These are phyloP conservation scores for Hirsutella minnesotensis DNA, from an alignment of 2,329 filamentous ascomycete species.

Conservation along the genomic window DNA sequence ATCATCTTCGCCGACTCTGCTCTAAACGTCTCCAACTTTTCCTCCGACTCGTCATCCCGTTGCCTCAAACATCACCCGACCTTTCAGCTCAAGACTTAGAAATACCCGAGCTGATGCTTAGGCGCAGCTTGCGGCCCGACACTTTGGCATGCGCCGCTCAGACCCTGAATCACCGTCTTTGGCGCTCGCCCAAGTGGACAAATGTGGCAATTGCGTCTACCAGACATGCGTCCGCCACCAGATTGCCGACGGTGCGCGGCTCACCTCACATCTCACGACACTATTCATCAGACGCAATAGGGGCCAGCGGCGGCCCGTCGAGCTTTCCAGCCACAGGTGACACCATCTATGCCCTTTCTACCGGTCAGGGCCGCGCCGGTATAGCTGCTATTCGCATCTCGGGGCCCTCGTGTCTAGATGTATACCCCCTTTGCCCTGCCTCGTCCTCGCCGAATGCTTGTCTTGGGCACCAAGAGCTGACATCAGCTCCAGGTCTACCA, in stretches of 20 bases:
- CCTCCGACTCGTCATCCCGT: too few species aligned
- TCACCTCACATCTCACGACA: background rate
- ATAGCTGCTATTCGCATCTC: slow-evolving; percentile 87
- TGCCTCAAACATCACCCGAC: too few species aligned
- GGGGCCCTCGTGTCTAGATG: slow-evolving; percentile 60
- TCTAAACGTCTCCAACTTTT: too few species aligned
- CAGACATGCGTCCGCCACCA: background rate
- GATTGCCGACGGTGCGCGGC: background rate
- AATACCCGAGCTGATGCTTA: slow-evolving; percentile 4
- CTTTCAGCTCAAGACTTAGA: too few species aligned
- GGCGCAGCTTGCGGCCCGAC: slow-evolving; percentile 2
- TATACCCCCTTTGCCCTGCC: slow-evolving; percentile 20
- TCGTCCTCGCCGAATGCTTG: background rate
- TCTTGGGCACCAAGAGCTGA: background rate
- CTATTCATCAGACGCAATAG: background rate
- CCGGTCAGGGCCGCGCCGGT: slow-evolving; percentile 71
- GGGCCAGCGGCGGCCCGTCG: background rate
- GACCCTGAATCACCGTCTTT: background rate
- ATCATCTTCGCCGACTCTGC: too few species aligned
- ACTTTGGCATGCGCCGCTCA: background rate
- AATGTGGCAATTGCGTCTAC: background rate
- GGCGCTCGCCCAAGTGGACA: background rate
- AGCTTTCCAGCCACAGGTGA: slow-evolving; percentile 19
- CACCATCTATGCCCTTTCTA: slow-evolving; percentile 90
- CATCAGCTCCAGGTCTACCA: slow-evolving; percentile 32